Evolutionary conservation across 2,329 filamentous ascomycete genomes (phyloP).

Genomic region (Cytospora piceae): DNA sequence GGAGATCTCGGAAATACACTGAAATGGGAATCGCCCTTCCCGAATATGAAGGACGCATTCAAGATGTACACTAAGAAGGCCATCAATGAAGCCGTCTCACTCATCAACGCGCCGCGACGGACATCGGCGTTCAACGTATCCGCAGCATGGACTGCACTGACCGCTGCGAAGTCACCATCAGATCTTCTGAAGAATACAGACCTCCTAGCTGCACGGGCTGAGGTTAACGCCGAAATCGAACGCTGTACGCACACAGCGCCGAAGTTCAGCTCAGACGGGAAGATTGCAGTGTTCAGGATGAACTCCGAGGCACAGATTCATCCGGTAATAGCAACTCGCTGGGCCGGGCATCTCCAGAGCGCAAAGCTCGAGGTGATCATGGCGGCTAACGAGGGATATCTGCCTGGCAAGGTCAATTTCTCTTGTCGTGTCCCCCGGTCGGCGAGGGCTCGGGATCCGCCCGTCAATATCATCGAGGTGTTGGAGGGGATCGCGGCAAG

Average conservation of each 20-base stretch:
- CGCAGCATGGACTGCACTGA: constrained; percentile 63
- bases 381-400: constrained; percentile 69
- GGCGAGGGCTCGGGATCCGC: constrained; percentile 55
- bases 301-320: constrained; percentile 65
- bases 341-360: constrained; percentile 64
- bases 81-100: constrained; percentile 64
- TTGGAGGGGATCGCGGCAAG: constrained; percentile 55
- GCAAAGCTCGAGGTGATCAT: constrained; percentile 65
- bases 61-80: constrained; percentile 64
- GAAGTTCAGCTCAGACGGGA: constrained; percentile 65
- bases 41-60: constrained; percentile 64
- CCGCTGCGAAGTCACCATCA: constrained; percentile 52
- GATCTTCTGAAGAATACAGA: constrained; percentile 53
- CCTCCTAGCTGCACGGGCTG: constrained; percentile 57
- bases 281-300: constrained; percentile 66
- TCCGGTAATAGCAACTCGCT: constrained; percentile 68
- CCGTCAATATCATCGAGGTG: constrained; percentile 66
- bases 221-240: constrained; percentile 65
- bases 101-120: constrained; percentile 67
- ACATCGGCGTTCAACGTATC: constrained; percentile 64
- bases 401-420: constrained; percentile 67
- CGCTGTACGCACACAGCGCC: constrained; percentile 64
- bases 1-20: constrained; percentile 67
- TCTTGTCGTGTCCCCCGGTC: constrained; percentile 64
- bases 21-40: constrained; percentile 69